A percentile compares a stretch with the other conserved stretches of the same genome.
These are phyloP conservation scores for Blechomonas ayalai DNA, from an alignment of 208 protist genomes.

Conservation along the genomic window DNA sequence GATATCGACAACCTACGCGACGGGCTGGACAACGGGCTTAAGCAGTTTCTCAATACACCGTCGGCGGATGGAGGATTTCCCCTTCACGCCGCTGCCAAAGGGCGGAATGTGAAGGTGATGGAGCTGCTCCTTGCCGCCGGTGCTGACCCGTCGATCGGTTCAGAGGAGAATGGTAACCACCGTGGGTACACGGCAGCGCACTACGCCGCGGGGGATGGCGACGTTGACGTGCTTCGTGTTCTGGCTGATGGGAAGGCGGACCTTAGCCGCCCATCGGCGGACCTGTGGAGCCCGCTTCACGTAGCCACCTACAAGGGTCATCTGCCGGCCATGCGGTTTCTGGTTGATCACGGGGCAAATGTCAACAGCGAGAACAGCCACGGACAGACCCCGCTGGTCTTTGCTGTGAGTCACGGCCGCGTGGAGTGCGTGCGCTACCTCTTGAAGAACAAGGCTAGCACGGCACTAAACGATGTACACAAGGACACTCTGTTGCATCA, in stretches of 20 bases:
- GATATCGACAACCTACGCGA: conserved; percentile 91
- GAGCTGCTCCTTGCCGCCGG: conserved; percentile 32
- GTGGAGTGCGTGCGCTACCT: conserved; percentile 32
- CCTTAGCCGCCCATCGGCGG: conserved; percentile 20
- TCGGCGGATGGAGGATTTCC: conserved; percentile 34
- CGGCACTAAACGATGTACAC: conserved; percentile 19
- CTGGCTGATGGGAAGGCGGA: conserved; percentile 26
- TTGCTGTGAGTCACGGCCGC: conserved; percentile 43
- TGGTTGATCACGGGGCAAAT: conserved; percentile 38
- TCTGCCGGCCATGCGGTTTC: conserved; percentile 12
- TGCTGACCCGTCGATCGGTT: conserved; percentile 22
- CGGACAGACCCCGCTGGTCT: conserved; percentile 39
- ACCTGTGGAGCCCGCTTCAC: conserved; percentile 58
- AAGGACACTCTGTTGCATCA: conserved; percentile 50
- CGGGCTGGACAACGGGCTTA: conserved; percentile 87
- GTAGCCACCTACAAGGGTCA: conserved; percentile 44
- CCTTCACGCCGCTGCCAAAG: conserved; percentile 30
- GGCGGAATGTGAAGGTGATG: conserved; percentile 10
- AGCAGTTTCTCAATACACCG: conserved; percentile 1
- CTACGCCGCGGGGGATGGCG: conserved; percentile 30
- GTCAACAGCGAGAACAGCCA: conserved; percentile 29
- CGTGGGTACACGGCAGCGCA: conserved; percentile 49
- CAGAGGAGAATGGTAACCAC: conserved; percentile 25
- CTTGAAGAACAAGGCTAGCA: conserved; percentile 20
- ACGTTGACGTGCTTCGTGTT: conserved; percentile 20